Conservation (phyloP, 495 filamentous ascomycete species). For the Penicillium silybi region DNA sequence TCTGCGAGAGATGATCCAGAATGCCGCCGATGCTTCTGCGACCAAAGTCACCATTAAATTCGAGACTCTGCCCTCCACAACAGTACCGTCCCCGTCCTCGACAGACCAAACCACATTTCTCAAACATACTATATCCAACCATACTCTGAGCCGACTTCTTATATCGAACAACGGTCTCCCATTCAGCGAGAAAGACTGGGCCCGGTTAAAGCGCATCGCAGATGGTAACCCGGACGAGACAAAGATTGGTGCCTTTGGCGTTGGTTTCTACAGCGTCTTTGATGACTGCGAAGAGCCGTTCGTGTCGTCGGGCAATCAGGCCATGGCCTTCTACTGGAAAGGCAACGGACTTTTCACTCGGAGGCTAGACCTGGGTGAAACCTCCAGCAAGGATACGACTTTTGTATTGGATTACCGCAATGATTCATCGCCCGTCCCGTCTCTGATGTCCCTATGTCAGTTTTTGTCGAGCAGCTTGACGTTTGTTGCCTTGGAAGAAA, state of each 20-base stretch:
- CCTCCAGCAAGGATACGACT: constrained; percentile 67
- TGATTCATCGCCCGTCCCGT: constrained; percentile 75
- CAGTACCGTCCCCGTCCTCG: constrained; percentile 64
- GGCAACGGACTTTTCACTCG: constrained; percentile 90
- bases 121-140: constrained; percentile 76
- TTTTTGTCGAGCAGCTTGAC: constrained; percentile 94
- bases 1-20: constrained; percentile 92
- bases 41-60: constrained; percentile 85
- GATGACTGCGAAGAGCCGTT: constrained; percentile 97
- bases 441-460: constrained; percentile 77
- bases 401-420: constrained; percentile 94
- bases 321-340: constrained; percentile 99
- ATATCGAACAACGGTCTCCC: constrained; percentile 87
- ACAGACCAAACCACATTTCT: constrained; percentile 65
- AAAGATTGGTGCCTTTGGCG: constrained; percentile 97
- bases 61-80: constrained; percentile 79
- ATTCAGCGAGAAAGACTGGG: constrained; percentile 88
- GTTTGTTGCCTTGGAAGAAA: constrained; percentile 81
- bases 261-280: constrained; percentile 98
- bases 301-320: constrained; percentile 82
- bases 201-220: constrained; percentile 88
- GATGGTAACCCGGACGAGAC: constrained; percentile 98
- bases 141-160: constrained; percentile 75
- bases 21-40: constrained; percentile 92
- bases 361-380: constrained; percentile 62